Evolutionary conservation across 371 early-diverging fungal species (phyloP), one percentile per base, ranked within the genome.

Genomic region (Coemansia sp.): DNA sequence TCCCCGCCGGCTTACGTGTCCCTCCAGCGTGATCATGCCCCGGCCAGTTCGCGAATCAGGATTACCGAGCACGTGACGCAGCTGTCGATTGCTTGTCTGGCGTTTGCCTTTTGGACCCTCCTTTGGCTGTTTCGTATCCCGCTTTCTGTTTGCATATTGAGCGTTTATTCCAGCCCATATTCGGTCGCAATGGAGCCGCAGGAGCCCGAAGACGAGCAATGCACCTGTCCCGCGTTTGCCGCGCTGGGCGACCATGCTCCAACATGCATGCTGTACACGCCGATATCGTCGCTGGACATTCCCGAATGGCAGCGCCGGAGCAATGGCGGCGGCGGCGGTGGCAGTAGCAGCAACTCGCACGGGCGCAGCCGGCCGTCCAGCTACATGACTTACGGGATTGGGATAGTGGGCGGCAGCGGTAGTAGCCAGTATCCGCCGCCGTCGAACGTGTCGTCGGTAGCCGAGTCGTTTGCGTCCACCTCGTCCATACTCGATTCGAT

Each of bases 401-500:
- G 72, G 30, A 41, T 70, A 31, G 20, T 20, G 20, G 20, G 20
- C 20, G 54, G 58, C 58, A 59, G 43, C 52, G 59, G 74, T 41
- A 51, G 53, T 16, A 57, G 58, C 49, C 63, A 72, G 42, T 72
- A 65, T 20, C 76, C 72, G 16, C 63, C 63, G 34, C 67, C 60
- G 38, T 75, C 76, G 2, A 66, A 63, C 57, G 76, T 67, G 26
- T 72, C 76, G 12, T 75, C 76, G 3, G 57, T 75, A 4, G 76
- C 76, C 5, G 76, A 66, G n/a, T 75, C 76, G 11, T 75, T 66
- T 34, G 67, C 72, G 42, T 75, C 76, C 11, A 71, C 76, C 10
- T 75, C 67, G 45, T 75, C 76, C 20, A 66, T 75, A 49, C 47
- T 75, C 53, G 76, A 75, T 47, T 75, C 76, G 31, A 62, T 61